Base-by-base conservation (phyloP, 2,329 filamentous ascomycete species). In the Tolypocladium cylindrosporum region DNA sequence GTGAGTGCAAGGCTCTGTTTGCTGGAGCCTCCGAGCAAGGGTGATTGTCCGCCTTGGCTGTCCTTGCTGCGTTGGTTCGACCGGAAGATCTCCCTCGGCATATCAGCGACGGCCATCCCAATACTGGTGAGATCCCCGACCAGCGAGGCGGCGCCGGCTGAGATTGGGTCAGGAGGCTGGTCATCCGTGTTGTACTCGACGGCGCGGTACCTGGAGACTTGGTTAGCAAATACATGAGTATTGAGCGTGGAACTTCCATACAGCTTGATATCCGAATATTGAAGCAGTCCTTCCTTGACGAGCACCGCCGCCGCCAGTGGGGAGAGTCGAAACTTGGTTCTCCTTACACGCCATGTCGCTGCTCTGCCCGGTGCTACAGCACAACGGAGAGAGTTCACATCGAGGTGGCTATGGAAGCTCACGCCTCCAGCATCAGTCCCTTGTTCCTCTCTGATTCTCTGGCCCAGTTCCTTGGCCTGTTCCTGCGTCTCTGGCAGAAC, bases 111-210 rank as follows among this genome's bases (percentile, higher is more conserved):
- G 1, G 90, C 90, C 81, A 95, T 88, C 66, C 89, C 83, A 58
- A 97, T 86, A 43, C 83, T 88, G 34, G 88, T 86, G 53, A 94
- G 77, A n/a, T 92, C 93, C 7, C 89, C 88, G n/a, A 96, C 76
- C 1, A 97, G 73, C 0, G 91, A 90, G 51, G 85, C 83, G 0
- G 90, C 86, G 19, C 85, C 89, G 24, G 90, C 90, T 16, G 88
- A 86, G 31, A 95, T 82, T 0, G 91, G 90, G 62, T 94, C 91
- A 66, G 83, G 85, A 0, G 90, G 91, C 51, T 91, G 88, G 39
- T 88, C 84, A 59, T 91, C 88, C 0, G 88, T 90, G 62, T 88
- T 84, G 69, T 93, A 91, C 68, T 95, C 89, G 24, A 71, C 72
- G 0, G 75, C 62, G 2, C 76, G 76, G 61, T 80, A 80, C 21